Percentiles rank a stretch among this genome's conserved stretches.
Evolutionary conservation across 306 rosid species (phyloP).

Genomic region (Rosa chinensis): DNA sequence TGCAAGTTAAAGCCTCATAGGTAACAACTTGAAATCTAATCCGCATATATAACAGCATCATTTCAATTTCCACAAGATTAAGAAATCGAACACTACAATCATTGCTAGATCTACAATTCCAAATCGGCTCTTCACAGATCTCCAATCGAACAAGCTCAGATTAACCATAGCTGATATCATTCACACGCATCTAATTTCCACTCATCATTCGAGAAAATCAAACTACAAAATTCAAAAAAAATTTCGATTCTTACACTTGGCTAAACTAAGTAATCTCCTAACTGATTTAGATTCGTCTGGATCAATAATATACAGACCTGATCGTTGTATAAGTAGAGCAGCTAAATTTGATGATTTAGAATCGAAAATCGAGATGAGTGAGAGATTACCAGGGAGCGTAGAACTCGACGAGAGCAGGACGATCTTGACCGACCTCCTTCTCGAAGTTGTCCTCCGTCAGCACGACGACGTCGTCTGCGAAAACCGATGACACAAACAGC

Average conservation of each 20-base stretch:
- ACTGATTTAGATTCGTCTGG: neutral
- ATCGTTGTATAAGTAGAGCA: neutral
- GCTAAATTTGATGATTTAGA: neutral
- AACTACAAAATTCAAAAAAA: neutral
- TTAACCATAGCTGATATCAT: neutral
- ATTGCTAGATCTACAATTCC: conserved; percentile 23
- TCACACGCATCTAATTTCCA: neutral
- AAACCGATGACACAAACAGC: conserved; percentile 38
- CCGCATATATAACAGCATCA: neutral
- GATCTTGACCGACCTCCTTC: conserved; percentile 82
- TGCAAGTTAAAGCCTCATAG: neutral
- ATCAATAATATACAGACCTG: neutral
- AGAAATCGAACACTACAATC: neutral
- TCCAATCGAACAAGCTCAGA: conserved; percentile 13
- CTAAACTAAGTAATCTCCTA: neutral
- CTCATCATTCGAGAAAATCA: neutral
- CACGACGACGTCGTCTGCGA: conserved; percentile 70
- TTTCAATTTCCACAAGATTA: neutral
- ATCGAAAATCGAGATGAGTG: conserved; percentile 5
- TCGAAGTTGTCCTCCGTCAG: conserved; percentile 64
- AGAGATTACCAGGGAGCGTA: conserved; percentile 83
- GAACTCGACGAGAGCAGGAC: conserved; percentile 79
- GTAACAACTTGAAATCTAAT: neutral
- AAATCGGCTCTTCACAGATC: conserved; percentile 14
- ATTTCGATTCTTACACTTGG: neutral